Evolutionary conservation across 805 yeast genomes (phyloP), one percentile per base, ranked within the genome.

Genomic region (Lipomyces yamadae): DNA sequence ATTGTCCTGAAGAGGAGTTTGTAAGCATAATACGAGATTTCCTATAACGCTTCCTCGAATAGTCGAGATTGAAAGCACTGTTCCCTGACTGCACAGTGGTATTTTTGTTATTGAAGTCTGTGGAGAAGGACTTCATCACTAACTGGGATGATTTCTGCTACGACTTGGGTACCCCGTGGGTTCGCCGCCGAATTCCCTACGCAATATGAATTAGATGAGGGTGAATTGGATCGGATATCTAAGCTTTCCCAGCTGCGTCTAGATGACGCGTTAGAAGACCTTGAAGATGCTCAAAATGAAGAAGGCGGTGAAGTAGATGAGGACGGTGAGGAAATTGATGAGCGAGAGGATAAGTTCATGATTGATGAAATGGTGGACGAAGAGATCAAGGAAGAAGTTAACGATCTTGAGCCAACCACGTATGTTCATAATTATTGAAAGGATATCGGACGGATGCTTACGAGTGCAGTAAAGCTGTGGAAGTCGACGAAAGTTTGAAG

Each of bases 91-190:
- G 7, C n/a, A 15, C n/a, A 42, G 48, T 15, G 24, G 48, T 7
- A 15, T 6, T 13, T 42, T 8, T 15, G n/a, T 11, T 37, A 42
- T 42, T 42, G 48, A 15, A 42, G 18, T n/a, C 7, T n/a, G 48
- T 15, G 10, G 13, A 42, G 10, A 5, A 6, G 3, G 4, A 5
- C 7, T n/a, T 15, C 10, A 11, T 11, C 6, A 42, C 8, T 5
- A 6, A 39, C 18, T 24, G 24, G 7, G 15, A 92, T 93, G 97
- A 89, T 94, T 70, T 92, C 99, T 52, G 89, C 98, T 34, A 88
- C 95, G 59, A 81, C 88, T 61, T 95, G 99, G 98, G 97, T 94
- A 32, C 98, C 98, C 60, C 86, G 97, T 74, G 99, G 99, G 4
- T 90, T 84, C 78, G 96, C 99, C 35, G 85, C 96, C 50, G 98